Base-by-base conservation (phyloP, 1,284 basidiomycete species). In the Trametes pubescens region DNA sequence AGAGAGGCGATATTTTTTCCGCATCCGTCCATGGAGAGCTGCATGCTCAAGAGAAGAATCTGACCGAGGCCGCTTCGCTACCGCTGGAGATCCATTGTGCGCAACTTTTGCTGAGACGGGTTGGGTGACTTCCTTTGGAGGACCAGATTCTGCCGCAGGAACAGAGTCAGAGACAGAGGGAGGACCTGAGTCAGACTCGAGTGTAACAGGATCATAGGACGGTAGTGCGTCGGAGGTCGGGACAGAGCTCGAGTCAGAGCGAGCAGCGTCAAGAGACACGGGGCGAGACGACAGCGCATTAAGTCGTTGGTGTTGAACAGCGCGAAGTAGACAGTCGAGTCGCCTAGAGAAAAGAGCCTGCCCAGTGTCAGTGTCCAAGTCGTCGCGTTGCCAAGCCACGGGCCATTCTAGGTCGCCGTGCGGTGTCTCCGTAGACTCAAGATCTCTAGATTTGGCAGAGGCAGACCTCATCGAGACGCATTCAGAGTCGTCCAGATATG, bases 271-370 rank as follows among this genome's bases (percentile, higher is more conserved):
- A 18, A 21, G 21, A 10, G 14, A 26, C 21, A 34, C 16, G 29
- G 48, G 21, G 4, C 21, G 35, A 32, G 37, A 29, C 9, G n/a
- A 3, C 16, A 3, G 24, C 2, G n/a, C 11, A 2, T 29, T 14
- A 29, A 37, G 16, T 35, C 46, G 59, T 32, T 59, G 29, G 13
- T 34, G 34, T 55, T 61, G 61, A 2, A 53, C 59, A 35, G 61
- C 59, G 2, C 47, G 62, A 26, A 69, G 52, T n/a, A 65, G 51
- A 6, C 40, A 21, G 24, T 65, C 44, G 1, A 69, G 52, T 5
- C 51, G 40, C 24, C 10, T 9, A 2, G 63, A 16, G 32, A 69
- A 67, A 8, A 37, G n/a, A 13, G 52, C 32, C 11, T 51, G 32
- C 5, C 56, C 56, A 11, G 4, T 13, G 26, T 57, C 22, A 18